Conservation (phyloP, 192 early-diverging fungal genomes). For the Mortierella alpina region DNA sequence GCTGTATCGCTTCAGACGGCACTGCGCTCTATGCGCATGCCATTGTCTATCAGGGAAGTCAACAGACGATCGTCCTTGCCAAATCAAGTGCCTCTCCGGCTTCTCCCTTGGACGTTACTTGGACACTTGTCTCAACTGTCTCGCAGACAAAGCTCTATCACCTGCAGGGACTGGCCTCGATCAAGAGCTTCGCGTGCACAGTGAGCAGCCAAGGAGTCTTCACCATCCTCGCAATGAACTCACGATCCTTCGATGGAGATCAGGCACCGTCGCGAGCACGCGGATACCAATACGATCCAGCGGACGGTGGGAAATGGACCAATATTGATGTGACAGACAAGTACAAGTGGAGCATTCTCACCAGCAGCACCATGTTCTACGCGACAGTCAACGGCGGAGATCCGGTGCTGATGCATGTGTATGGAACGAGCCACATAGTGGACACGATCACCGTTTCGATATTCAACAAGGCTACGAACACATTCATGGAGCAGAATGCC, state of each 20-base stretch:
- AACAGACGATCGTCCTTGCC: conserved; percentile 7
- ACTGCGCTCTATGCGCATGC: conserved; percentile 12
- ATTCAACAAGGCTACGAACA: neutral
- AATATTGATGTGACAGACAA: conserved; percentile 6
- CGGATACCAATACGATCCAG: conserved; percentile 18
- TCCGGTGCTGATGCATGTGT: conserved; percentile 15
- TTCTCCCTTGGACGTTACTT: conserved; percentile 13
- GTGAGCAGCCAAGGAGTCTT: conserved; percentile 28
- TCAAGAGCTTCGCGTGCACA: conserved; percentile 5
- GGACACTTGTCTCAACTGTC: conserved; percentile 11
- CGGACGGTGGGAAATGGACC: conserved; percentile 8
- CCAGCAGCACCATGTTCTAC: neutral
- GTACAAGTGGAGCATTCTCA: conserved; percentile 11
- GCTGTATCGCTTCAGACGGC: conserved; percentile 31
- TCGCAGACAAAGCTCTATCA: conserved; percentile 2
- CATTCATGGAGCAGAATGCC: conserved; percentile 2
- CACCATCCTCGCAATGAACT: conserved; percentile 6
- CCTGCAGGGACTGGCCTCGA: neutral
- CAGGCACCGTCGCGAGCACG: neutral
- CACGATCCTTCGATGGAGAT: neutral
- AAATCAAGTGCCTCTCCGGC: conserved; percentile 20
- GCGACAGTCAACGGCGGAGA: neutral
- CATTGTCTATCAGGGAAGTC: neutral
- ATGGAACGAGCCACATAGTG: neutral
- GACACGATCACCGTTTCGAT: neutral